These are phyloP conservation scores for Solanum pennellii DNA, from an alignment of 257 asterid genomes.

Conservation along the genomic window DNA sequence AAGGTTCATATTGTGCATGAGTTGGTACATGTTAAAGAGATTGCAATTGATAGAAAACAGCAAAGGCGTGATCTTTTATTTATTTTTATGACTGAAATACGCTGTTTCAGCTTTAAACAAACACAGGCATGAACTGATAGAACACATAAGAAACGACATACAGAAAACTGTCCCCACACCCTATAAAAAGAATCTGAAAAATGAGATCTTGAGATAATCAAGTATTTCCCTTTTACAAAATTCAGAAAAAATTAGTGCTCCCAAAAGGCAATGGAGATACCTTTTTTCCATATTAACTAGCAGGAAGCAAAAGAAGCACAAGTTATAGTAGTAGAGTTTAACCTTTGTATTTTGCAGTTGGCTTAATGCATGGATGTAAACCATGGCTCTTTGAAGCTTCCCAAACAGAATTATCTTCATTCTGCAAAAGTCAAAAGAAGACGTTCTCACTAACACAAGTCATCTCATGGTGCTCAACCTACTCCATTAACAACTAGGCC, in stretches of 20 bases:
- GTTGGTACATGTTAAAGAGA: not conserved
- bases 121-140: not conserved
- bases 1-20: not conserved
- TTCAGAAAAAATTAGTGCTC: not conserved
- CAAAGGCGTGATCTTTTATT: not conserved
- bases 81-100: not conserved
- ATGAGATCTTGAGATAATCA: not conserved
- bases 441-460: constrained; percentile 3
- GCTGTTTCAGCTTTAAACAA: not conserved
- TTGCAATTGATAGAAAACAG: not conserved
- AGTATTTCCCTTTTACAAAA: not conserved
- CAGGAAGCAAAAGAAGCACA: not conserved
- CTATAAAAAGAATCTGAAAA: not conserved
- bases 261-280: not conserved
- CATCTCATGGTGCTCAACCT: not conserved
- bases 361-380: constrained; percentile 55
- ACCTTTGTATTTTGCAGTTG: constrained; percentile 69
- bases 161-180: not conserved
- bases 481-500: not conserved
- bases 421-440: constrained; percentile 28
- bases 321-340: not conserved
- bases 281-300: not conserved
- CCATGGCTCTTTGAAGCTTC: constrained; percentile 43
- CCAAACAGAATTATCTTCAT: constrained; percentile 45
- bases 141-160: not conserved